Evolutionary conservation across 2,329 filamentous ascomycete genomes (phyloP), one percentile per base, ranked within the genome.

Genomic region (Fusarium pseudograminearum): DNA sequence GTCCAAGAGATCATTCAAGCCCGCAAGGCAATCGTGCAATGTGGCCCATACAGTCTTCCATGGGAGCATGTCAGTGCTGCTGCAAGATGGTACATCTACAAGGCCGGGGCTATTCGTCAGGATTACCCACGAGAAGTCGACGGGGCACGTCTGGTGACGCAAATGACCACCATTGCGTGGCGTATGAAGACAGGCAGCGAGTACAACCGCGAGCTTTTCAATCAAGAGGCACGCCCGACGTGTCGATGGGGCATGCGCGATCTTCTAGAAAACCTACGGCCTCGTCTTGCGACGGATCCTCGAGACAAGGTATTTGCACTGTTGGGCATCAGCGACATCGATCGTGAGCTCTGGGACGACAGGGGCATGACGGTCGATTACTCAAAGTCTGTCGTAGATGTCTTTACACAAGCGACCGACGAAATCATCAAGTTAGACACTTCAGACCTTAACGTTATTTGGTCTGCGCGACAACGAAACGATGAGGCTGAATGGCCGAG

Each of bases 1-100:
- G 68, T 73, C 18, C 70, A 73, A 42, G 71, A 73, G 34, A 72
- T 72, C 18, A 60, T 72, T 1, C 70, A 63, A 40, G 70, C 69
- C 7, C 70, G 70, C 4, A 70, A 70, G 16, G 70, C 62, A 2
- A 46, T 72, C 18, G 51, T 68, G 9, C 33, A 70, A 5, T 70
- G 69, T 12, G 66, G 70, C 6, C 4, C 54, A 1, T 30, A 65
- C 14, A 65, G 54, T 34, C 20, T 70, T 8, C 31, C 55, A 0
- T 72, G 69, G 66, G 56, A 61, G 5, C 33, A 59, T 2, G n/a
- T 72, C 18, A 60, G 61, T 12, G 70, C 66, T 15, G 69, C 70
- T 9, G 69, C 69, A 2, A 47, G 55, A 14, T 72, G 70, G 69
- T 70, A 61, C 22, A 59, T 53, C 11, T 61, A 62, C 30, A 72